A percentile compares a stretch with the other conserved stretches of the same genome.
These are phyloP conservation scores for Mortierella sp. DNA, from an alignment of 371 early-diverging fungal species.

Conservation along the genomic window DNA sequence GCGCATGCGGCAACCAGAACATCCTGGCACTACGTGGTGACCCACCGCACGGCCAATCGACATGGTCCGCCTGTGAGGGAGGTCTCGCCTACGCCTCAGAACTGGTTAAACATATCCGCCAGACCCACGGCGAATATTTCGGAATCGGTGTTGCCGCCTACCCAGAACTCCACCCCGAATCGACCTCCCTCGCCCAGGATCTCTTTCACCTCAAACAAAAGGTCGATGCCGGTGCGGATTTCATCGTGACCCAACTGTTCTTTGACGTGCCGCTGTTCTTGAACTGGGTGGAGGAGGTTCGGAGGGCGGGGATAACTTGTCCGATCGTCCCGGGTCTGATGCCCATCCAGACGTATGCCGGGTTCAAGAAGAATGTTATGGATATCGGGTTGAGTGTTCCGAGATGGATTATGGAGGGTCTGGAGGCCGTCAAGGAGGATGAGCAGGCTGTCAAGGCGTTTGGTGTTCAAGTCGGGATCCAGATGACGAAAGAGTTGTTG, in stretches of 20 bases:
- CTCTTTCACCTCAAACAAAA: slow-evolving; percentile 85
- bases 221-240: slow-evolving; percentile 93
- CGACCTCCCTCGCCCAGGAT: slow-evolving; percentile 79
- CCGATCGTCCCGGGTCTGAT: slow-evolving; percentile 97
- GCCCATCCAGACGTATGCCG: slow-evolving; percentile 93
- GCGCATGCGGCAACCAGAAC: slow-evolving; percentile 94
- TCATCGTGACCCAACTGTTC: slow-evolving; percentile 94
- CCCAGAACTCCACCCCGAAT: slow-evolving; percentile 92
- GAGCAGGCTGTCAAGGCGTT: not conserved
- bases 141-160: slow-evolving; percentile 96
- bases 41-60: slow-evolving; percentile 86
- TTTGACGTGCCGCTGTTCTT: slow-evolving; percentile 91
- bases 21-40: slow-evolving; percentile 97
- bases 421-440: slow-evolving; percentile 89
- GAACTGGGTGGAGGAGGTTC: slow-evolving; percentile 81
- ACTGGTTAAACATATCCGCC: slow-evolving; percentile 89
- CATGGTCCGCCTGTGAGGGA: slow-evolving; percentile 82
- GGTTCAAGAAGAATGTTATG: slow-evolving; percentile 84
- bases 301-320: slow-evolving; percentile 80
- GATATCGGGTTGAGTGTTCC: slow-evolving; percentile 74
- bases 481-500: slow-evolving; percentile 78
- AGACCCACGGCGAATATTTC: slow-evolving; percentile 94
- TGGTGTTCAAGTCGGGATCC: slow-evolving; percentile 83
- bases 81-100: slow-evolving; percentile 89
- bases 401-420: slow-evolving; percentile 79